Base-by-base conservation (phyloP, 305 asterid genomes). In the Fraxinus angustifolia region DNA sequence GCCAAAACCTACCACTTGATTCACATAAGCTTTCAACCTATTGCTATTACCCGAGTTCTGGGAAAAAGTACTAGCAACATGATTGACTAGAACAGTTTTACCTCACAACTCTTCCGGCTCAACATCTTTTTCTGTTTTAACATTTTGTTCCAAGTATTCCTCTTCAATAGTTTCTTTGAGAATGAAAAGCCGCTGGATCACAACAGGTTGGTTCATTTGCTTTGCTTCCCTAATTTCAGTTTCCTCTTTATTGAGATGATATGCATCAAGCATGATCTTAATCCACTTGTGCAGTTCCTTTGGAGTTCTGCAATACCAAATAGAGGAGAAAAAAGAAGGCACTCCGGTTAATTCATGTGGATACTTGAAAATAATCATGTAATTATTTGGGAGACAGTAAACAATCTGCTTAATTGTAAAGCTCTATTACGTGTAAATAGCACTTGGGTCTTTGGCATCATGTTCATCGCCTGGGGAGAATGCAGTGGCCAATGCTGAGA, bases 271-370 rank as follows among this genome's bases (percentile, higher is more conserved):
- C 99, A 94, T 92, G 87, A 95, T 87, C 85, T 87, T 88, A 68
- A 95, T 89, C 98, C 99, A 95, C 88, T 91, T 92, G 90, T 94
- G 99, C 85, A 96, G 95, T 90, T 94, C 99, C 85, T 93, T 90
- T 3, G 99, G 99, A 34, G 94, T 91, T 85, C 98, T 93, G 91
- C 77, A 31, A 82, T 78, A 83, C 28, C 82, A 77, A 28, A 80
- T 10, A 67, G 78, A 11, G 34, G n/a, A 30, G 71, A 8, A 8
- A 62, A 58, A 60, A 53, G 48, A 38, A 38, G 3, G 23, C 26
- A 3, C 65, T 53, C 65, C 2, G 0, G 65, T 53, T 42, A 73
- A 62, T 73, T 77, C 48, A 33, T 2, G 58, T 17, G 8, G n/a
- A 77, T 26, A 16, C 30, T 36, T 19, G n/a, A 75, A 42, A 48